These are phyloP conservation scores for Starmerella potacharoeniae DNA, from an alignment of 805 yeast genomes.

Conservation along the genomic window DNA sequence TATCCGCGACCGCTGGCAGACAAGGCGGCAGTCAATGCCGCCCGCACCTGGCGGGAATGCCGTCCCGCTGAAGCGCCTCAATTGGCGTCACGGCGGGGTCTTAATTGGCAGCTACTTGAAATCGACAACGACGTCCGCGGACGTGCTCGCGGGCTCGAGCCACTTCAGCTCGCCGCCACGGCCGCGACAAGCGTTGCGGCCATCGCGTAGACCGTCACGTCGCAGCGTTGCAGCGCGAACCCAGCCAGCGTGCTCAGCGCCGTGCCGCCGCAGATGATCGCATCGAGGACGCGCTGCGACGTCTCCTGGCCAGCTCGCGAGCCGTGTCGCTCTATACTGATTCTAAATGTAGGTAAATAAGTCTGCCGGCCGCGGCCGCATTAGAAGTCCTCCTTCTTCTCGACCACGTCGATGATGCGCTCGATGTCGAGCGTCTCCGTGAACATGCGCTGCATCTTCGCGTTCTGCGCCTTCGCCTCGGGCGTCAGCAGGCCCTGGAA, in stretches of 20 bases:
- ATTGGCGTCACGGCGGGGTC: too few relatives aligned
- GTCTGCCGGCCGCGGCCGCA: neutral
- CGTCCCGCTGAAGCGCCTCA: too few relatives aligned
- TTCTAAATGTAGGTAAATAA: too few relatives aligned
- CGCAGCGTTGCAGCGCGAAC: slow-evolving; percentile 15
- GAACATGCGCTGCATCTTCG: slow-evolving; percentile 14
- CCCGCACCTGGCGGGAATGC: too few relatives aligned
- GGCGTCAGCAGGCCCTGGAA: slow-evolving; percentile 46
- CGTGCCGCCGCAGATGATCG: slow-evolving; percentile 13
- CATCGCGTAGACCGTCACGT: slow-evolving; percentile 9
- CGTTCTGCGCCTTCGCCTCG: slow-evolving; percentile 33
- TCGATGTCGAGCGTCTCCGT: slow-evolving; percentile 20
- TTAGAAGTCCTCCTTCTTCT: neutral
- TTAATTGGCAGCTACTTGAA: neutral
- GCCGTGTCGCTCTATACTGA: too few relatives aligned
- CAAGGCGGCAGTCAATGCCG: too few relatives aligned
- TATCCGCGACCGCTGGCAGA: too few relatives aligned
- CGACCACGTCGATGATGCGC: slow-evolving; percentile 13
- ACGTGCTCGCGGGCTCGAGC: slow-evolving; percentile 2
- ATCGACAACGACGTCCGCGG: slow-evolving; percentile 1
- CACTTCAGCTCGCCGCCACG: slow-evolving; percentile 18
- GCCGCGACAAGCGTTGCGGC: slow-evolving; percentile 12
- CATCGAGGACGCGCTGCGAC: slow-evolving; percentile 5
- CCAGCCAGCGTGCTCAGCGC: slow-evolving; percentile 14
- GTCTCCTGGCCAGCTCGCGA: slow-evolving; percentile 9